Evolutionary conservation across 2,329 filamentous ascomycete genomes (phyloP).

Genomic region (Furcasterigmium furcatum): DNA sequence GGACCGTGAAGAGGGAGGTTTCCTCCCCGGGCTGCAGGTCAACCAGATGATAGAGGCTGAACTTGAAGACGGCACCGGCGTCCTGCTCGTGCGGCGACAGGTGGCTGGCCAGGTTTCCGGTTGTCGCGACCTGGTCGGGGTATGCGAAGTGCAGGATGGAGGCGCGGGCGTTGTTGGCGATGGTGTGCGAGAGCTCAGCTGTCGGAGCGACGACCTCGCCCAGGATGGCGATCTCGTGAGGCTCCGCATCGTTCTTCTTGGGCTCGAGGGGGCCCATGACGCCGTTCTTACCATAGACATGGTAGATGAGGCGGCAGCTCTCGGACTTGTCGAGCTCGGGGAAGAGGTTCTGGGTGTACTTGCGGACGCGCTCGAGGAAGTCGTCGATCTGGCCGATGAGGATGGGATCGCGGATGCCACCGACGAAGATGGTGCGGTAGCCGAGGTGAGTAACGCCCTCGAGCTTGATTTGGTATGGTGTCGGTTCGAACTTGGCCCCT

Average conservation of each 20-base stretch:
- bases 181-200: conserved; percentile 37
- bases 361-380: conserved; percentile 24
- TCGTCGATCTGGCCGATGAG: conserved; percentile 35
- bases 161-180: conserved; percentile 30
- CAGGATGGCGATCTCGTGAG: conserved; percentile 41
- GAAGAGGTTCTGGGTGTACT: conserved; percentile 11
- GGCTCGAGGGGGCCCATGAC: no score
- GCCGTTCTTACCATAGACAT: conserved; percentile 38
- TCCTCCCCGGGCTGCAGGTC: conserved; percentile 26
- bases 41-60: conserved; percentile 48
- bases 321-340: conserved; percentile 2
- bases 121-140: conserved; percentile 45
- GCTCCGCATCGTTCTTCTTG: conserved; percentile 6
- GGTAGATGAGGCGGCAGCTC: conserved; percentile 27
- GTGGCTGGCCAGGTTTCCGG: conserved; percentile 39
- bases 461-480: conserved; percentile 42
- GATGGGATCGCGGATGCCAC: conserved; percentile 18
- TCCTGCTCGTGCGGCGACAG: conserved; percentile 1
- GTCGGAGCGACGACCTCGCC: conserved; percentile 42
- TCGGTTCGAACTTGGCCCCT: conserved; percentile 27
- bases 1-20: conserved; percentile 3
- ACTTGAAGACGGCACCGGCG: conserved; percentile 33
- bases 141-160: conserved; percentile 39
- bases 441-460: conserved; percentile 41
- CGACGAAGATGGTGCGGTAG: conserved; percentile 41